phyloP scores from a whole-genome alignment of 2,329 filamentous ascomycete species.

The Truncatella angustata region DNA sequence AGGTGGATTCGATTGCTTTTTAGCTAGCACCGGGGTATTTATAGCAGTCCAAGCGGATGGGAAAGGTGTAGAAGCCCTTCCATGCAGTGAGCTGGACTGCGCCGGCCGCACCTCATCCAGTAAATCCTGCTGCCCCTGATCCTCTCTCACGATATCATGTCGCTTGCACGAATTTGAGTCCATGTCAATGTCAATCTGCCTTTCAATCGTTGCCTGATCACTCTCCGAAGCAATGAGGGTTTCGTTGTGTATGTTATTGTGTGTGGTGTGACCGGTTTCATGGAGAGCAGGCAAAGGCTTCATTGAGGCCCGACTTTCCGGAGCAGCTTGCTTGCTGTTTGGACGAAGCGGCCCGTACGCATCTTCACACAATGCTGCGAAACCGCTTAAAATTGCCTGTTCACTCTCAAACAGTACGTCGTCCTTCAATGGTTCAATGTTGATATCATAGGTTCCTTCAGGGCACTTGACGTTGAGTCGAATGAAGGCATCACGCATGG shows the following conservation, averaged over 20 bases:
- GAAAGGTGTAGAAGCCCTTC: too few species aligned
- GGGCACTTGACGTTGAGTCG: slow-evolving; percentile 63
- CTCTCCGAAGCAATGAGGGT: too few species aligned
- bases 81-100: neutral
- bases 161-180: too few species aligned
- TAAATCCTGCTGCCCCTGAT: too few species aligned
- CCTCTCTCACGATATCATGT: too few species aligned
- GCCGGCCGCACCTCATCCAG: neutral
- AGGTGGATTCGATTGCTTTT: neutral
- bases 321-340: neutral
- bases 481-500: slow-evolving; percentile 56
- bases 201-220: too few species aligned
- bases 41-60: neutral
- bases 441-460: slow-evolving; percentile 64
- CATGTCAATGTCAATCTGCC: too few species aligned
- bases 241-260: too few species aligned
- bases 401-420: slow-evolving; percentile 67
- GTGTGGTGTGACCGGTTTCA: too few species aligned
- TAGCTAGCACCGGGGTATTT: neutral
- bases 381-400: slow-evolving; percentile 39
- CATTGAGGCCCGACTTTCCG: neutral
- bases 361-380: slow-evolving; percentile 41
- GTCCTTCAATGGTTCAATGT: slow-evolving; percentile 70
- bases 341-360: slow-evolving; percentile 30
- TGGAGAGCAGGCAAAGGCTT: neutral